Evolutionary conservation across 306 rosid genomes (phyloP).

Genomic region (Inga leiocalycina): DNA sequence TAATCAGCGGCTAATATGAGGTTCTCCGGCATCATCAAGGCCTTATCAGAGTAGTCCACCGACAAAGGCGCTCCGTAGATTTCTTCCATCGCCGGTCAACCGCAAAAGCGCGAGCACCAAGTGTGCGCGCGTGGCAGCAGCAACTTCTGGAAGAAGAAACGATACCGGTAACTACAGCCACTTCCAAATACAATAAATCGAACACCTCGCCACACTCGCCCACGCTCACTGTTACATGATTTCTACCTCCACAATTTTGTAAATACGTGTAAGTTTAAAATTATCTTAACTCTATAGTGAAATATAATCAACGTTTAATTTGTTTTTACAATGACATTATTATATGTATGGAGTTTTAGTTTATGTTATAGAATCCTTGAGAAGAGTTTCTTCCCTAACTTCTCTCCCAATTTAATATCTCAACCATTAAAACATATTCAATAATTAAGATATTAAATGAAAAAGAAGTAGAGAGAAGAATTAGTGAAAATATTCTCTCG

Average conservation of each 20-base stretch:
- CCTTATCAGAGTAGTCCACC: slow-evolving; percentile 59
- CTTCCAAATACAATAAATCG: background rate
- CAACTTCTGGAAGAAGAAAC: slow-evolving; percentile 33
- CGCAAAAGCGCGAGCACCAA: background rate
- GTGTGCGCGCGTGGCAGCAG: background rate
- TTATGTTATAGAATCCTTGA: too few relatives aligned
- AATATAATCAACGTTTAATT: too few relatives aligned
- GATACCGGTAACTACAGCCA: background rate
- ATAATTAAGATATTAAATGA: too few relatives aligned
- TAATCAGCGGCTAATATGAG: slow-evolving; percentile 64
- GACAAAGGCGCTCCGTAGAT: slow-evolving; percentile 57
- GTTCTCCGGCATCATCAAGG: slow-evolving; percentile 77
- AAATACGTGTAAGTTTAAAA: too few relatives aligned
- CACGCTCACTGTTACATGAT: background rate
- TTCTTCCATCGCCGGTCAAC: slow-evolving; percentile 52
- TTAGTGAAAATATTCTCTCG: too few relatives aligned
- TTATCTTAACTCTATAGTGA: background rate
- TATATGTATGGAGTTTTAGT: too few relatives aligned
- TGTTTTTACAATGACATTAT: background rate
- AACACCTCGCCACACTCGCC: background rate
- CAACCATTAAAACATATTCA: too few relatives aligned
- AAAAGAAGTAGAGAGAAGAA: too few relatives aligned
- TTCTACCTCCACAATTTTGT: background rate
- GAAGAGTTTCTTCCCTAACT: too few relatives aligned
- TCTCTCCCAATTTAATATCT: too few relatives aligned